Evolutionary conservation across 2,329 filamentous ascomycete species (phyloP).

Genomic region (Fusarium sp.): DNA sequence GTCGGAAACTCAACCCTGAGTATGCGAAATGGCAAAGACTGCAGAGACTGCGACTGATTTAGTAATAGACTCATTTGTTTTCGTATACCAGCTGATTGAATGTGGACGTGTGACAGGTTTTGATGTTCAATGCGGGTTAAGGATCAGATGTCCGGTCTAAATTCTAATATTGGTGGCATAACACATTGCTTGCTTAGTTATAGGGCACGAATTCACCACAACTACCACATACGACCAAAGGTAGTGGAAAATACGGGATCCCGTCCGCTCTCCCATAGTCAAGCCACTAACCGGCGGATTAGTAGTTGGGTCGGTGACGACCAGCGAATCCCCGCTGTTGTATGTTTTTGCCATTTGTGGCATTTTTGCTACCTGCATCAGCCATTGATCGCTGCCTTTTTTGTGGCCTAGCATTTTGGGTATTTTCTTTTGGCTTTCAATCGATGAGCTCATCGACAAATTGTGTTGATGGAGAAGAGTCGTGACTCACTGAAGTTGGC

Average conservation of each 20-base stretch:
- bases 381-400: background rate
- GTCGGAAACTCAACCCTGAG: too few species aligned
- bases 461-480: background rate
- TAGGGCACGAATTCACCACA: too few species aligned
- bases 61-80: too few species aligned
- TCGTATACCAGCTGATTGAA: too few species aligned
- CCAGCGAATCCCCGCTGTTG: slow-evolving; percentile 7
- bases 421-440: background rate
- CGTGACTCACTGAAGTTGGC: background rate
- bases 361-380: rapidly evolving
- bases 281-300: slow-evolving; percentile 1
- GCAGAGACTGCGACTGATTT: too few species aligned
- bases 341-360: background rate
- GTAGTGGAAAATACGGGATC: slow-evolving; percentile 4
- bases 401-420: rapidly evolving
- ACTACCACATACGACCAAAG: slow-evolving; percentile 2
- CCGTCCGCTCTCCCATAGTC: slow-evolving; percentile 7
- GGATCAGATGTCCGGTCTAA: too few species aligned
- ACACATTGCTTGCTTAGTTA: too few species aligned
- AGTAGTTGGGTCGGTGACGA: slow-evolving; percentile 6
- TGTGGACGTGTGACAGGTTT: too few species aligned
- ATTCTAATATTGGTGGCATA: too few species aligned
- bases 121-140: too few species aligned
- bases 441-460: background rate
- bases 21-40: too few species aligned